These are phyloP conservation scores for Taiwanofungus camphoratus DNA, from an alignment of 1,284 basidiomycete species.

Conservation along the genomic window DNA sequence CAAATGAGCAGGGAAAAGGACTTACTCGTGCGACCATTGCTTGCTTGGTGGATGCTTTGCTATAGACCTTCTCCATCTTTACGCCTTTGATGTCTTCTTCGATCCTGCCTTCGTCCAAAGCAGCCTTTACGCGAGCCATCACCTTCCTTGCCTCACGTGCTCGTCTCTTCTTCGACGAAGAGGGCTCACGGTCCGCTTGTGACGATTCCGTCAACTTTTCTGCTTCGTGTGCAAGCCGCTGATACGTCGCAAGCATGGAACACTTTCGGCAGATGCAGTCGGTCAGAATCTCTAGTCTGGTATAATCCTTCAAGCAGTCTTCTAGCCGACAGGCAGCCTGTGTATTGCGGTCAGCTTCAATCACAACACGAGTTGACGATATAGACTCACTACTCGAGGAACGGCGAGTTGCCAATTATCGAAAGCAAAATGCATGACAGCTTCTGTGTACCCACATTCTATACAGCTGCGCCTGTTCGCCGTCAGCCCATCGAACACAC, in stretches of 20 bases:
- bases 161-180: conserved; percentile 64
- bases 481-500: conserved; percentile 77
- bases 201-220: conserved; percentile 45
- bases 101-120: conserved; percentile 68
- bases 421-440: conserved; percentile 82
- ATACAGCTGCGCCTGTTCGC: conserved; percentile 79
- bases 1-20: background rate
- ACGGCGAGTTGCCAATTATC: conserved; percentile 78
- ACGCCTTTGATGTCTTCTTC: conserved; percentile 77
- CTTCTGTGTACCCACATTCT: conserved; percentile 82
- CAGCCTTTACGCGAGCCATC: conserved; percentile 51
- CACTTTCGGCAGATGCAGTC: conserved; percentile 84
- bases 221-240: conserved; percentile 52
- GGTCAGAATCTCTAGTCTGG: conserved; percentile 73
- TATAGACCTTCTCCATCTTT: conserved; percentile 68
- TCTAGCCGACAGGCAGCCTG: conserved; percentile 58
- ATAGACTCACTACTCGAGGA: conserved; percentile 44
- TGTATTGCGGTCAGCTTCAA: conserved; percentile 14
- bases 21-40: conserved; percentile 79
- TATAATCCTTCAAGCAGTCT: conserved; percentile 76
- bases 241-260: conserved; percentile 67
- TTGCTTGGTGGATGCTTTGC: conserved; percentile 77
- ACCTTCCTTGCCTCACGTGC: conserved; percentile 64
- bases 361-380: conserved; percentile 2
- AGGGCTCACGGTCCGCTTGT: conserved; percentile 36